Conservation (phyloP, 345 rosid species). For the Eucalyptus lansdowneana region DNA sequence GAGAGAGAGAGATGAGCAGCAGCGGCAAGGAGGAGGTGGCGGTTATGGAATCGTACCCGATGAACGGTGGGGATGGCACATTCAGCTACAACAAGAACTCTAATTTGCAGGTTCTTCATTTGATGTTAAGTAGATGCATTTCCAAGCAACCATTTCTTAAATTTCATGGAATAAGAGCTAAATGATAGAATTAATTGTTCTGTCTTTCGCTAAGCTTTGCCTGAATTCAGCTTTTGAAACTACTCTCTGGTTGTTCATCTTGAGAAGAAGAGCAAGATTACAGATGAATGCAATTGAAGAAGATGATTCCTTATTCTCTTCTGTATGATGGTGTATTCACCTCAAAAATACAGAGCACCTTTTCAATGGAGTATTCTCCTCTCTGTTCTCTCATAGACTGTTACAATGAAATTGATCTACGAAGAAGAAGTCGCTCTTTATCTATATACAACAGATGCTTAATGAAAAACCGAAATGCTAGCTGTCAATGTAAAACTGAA, state of each 20-base stretch:
- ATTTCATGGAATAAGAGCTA: background rate
- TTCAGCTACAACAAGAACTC: slow-evolving; percentile 43
- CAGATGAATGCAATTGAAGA: too few species aligned
- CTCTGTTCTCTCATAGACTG: too few species aligned
- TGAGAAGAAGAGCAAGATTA: too few species aligned
- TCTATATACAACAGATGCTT: too few species aligned
- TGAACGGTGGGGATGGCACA: slow-evolving; percentile 43
- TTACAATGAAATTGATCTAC: too few species aligned
- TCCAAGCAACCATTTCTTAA: background rate
- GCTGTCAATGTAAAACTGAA: too few species aligned
- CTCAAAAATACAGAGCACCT: too few species aligned
- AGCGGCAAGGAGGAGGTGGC: background rate
- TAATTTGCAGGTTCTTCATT: slow-evolving; percentile 25
- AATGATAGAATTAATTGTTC: background rate
- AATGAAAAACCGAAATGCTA: too few species aligned
- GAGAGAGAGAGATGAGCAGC: background rate
- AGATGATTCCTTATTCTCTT: too few species aligned
- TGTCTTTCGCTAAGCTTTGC: background rate
- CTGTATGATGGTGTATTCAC: too few species aligned
- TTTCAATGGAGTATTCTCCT: too few species aligned
- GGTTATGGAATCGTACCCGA: slow-evolving; percentile 1
- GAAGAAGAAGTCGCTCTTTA: too few species aligned
- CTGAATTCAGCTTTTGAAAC: background rate
- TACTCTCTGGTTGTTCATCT: background rate
- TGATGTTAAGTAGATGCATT: background rate